Conservation (phyloP, 257 asterid species). For the Buddleja alternifolia region DNA sequence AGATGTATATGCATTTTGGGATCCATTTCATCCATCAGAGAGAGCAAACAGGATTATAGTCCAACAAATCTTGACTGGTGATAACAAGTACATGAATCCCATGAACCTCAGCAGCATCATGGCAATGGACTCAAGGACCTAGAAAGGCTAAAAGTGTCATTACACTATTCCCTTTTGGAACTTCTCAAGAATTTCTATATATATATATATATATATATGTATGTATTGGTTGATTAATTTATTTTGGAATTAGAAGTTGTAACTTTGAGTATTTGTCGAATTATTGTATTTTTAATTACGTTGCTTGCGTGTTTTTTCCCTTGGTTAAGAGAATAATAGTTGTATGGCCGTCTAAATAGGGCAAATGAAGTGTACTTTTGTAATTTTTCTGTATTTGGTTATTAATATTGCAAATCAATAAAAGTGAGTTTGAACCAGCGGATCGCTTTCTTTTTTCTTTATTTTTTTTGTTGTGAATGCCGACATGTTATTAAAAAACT, state of each 20-base stretch:
- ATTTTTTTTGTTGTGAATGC: not conserved
- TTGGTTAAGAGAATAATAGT: conserved; percentile 7
- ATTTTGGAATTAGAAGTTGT: not conserved
- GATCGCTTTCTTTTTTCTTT: not conserved
- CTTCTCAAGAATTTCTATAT: not conserved
- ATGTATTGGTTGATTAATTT: conserved; percentile 29
- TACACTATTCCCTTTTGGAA: not conserved
- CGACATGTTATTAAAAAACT: no score
- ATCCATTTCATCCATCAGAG: conserved; percentile 76
- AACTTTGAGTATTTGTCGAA: not conserved
- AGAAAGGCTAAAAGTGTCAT: not conserved
- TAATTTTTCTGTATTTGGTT: not conserved
- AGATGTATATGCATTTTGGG: conserved; percentile 77
- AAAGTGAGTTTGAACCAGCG: not conserved
- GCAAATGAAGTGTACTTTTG: not conserved
- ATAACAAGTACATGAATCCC: conserved; percentile 57
- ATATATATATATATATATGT: not conserved
- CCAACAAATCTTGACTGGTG: conserved; percentile 59
- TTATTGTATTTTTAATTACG: not conserved
- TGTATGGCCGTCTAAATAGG: not conserved
- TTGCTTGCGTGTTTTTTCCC: not conserved
- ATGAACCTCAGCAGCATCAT: conserved; percentile 68
- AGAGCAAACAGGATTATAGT: conserved; percentile 71
- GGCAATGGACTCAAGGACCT: conserved; percentile 55
- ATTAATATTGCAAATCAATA: not conserved